Conservation (phyloP, 129 eudicot species). For the Pulicaria dysenterica region DNA sequence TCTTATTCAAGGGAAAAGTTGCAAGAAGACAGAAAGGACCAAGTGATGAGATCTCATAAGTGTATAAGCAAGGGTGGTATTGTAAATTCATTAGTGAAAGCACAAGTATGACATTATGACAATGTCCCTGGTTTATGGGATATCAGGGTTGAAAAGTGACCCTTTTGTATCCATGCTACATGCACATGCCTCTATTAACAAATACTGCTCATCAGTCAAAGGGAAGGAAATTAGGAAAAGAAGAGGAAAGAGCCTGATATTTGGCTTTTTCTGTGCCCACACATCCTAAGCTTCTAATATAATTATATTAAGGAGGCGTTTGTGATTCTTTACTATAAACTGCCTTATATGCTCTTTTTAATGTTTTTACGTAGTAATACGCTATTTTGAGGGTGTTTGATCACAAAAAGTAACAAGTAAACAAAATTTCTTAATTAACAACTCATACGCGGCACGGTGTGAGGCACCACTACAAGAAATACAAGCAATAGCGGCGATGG, state of each 20-base stretch:
- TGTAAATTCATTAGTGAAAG: conserved; percentile 6
- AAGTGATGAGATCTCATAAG: conserved; percentile 11
- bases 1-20: neutral
- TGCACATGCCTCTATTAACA: conserved; percentile 30
- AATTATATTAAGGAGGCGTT: neutral
- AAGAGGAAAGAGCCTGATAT: conserved; percentile 30
- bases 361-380: too few relatives aligned
- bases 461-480: too few relatives aligned
- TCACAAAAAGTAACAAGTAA: too few relatives aligned
- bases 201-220: conserved; percentile 29
- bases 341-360: too few relatives aligned
- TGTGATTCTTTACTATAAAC: too few relatives aligned
- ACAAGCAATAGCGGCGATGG: too few relatives aligned
- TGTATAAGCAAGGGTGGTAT: conserved; percentile 14
- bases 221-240: conserved; percentile 32
- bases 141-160: conserved; percentile 13
- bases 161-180: conserved; percentile 24
- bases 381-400: too few relatives aligned
- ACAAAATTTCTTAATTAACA: too few relatives aligned
- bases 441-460: too few relatives aligned
- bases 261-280: conserved; percentile 31
- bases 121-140: conserved; percentile 22
- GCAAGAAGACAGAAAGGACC: conserved; percentile 6
- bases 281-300: conserved; percentile 15
- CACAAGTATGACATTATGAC: neutral